Base-by-base conservation (phyloP, 169 alveolate species). In the Babesia divergens region DNA sequence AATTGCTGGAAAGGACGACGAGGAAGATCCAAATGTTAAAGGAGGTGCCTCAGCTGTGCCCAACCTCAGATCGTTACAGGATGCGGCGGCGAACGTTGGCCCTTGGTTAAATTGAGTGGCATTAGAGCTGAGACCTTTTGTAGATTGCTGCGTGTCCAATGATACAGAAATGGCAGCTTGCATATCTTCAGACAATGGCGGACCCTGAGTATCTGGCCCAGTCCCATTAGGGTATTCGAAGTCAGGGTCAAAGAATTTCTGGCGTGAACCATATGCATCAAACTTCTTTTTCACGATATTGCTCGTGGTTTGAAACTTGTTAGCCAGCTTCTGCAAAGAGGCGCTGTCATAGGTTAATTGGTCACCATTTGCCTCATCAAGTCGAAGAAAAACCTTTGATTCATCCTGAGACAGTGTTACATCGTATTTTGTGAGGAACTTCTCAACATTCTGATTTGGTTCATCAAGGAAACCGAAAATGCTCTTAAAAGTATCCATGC, bases 221-320 rank as follows among this genome's bases (percentile, higher is more conserved):
- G 43, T 37, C 1, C 65, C 64, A 9, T 6, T 50, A 20, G 69
- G 68, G 52, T 44, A 69, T 24, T 69, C 75, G 26, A 66, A 79
- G 34, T 79, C 87, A 14, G 87, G 87, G 53, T 79, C 87, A 29
- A 79, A 68, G 0, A 79, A 14, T 24, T 47, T 29, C 44, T 79
- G 87, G n/a, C 87, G 62, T 18, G 82, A 79, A 24, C 47, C 43
- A 22, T 35, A 64, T 2, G 40, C 28, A 13, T 51, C 69, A 31
- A 49, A 26, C 49, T 46, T 68, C 9, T 18, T 6, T n/a, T 26
- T 13, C 4, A 65, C 77, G 18, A 52, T 44, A 4, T 16, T 16
- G 49, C 77, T 60, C 0, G 69, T 22, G 35, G 74, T 59, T 31
- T 60, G 80, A 35, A 72, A 44, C 56, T 62, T 74, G 38, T 54